These are phyloP conservation scores for Ceratocystis cacaofunesta DNA, from an alignment of 2,329 filamentous ascomycete species.

Conservation along the genomic window DNA sequence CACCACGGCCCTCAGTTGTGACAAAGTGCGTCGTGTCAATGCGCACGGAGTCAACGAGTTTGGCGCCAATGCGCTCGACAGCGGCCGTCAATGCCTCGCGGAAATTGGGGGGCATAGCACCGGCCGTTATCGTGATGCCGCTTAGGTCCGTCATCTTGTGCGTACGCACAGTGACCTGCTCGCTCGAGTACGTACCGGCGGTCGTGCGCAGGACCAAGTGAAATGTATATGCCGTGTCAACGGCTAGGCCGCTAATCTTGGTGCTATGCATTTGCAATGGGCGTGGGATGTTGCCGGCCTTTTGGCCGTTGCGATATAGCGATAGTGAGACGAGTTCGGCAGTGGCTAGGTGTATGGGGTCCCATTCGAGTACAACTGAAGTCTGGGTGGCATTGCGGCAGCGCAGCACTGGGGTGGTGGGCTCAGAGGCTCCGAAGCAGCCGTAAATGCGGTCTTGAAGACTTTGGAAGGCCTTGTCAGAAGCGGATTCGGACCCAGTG, in stretches of 20 bases:
- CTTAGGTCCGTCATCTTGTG: constrained; percentile 98
- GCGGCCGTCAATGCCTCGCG: constrained; percentile 60
- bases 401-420: constrained; percentile 61
- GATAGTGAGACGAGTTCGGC: constrained; percentile 80
- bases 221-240: constrained; percentile 92
- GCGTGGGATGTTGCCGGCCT: constrained; percentile 85
- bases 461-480: constrained; percentile 59
- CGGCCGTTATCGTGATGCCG: constrained; percentile 86
- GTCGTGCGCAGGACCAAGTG: constrained; percentile 82
- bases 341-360: constrained; percentile 82
- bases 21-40: constrained; percentile 99
- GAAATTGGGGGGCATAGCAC: constrained; percentile 59
- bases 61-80: constrained; percentile 79
- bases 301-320: constrained; percentile 89
- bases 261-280: constrained; percentile 81
- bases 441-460: constrained; percentile 83
- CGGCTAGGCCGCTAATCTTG: constrained; percentile 90
- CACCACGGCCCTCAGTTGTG: constrained; percentile 79
- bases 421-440: constrained; percentile 70
- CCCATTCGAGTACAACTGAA: constrained; percentile 96
- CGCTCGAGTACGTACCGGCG: constrained; percentile 72
- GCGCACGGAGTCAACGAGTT: constrained; percentile 73
- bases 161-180: constrained; percentile 72
- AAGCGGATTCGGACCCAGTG: constrained; percentile 56
- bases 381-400: constrained; percentile 97